Conservation (phyloP, 1,139 yeast genomes). For the Candida freyschussii region DNA sequence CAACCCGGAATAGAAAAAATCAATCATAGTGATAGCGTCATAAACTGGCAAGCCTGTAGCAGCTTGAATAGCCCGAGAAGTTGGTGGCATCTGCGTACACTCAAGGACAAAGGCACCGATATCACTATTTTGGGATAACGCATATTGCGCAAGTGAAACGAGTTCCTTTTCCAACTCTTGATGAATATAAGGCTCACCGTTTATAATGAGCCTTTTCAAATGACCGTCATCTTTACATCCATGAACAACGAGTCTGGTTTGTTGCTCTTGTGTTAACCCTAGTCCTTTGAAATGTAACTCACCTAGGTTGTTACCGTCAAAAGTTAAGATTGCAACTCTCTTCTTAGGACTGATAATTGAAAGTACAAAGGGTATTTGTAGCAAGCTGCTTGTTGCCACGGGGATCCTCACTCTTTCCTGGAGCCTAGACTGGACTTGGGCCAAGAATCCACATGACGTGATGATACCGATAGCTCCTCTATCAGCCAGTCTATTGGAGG, state of each 20-base stretch:
- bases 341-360: conserved; percentile 21
- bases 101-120: conserved; percentile 29
- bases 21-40: conserved; percentile 28
- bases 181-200: conserved; percentile 25
- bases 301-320: conserved; percentile 26
- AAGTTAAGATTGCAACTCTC: conserved; percentile 30
- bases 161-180: conserved; percentile 27
- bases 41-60: conserved; percentile 26
- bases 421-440: conserved; percentile 27
- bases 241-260: conserved; percentile 20
- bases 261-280: conserved; percentile 23
- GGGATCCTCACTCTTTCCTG: conserved; percentile 26
- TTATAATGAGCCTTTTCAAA: conserved; percentile 23
- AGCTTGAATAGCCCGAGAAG: conserved; percentile 24
- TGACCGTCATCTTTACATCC: conserved; percentile 25
- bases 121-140: conserved; percentile 13
- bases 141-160: conserved; percentile 20
- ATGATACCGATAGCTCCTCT: conserved; percentile 17
- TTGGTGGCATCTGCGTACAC: conserved; percentile 31
- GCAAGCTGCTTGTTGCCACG: conserved; percentile 29
- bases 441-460: conserved; percentile 17
- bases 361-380: conserved; percentile 30
- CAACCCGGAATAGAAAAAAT: conserved; percentile 28
- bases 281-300: conserved; percentile 29
- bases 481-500: conserved; percentile 8